phyloP scores from a whole-genome alignment of 2,329 filamentous ascomycete species.

The Nemania diffusa region DNA sequence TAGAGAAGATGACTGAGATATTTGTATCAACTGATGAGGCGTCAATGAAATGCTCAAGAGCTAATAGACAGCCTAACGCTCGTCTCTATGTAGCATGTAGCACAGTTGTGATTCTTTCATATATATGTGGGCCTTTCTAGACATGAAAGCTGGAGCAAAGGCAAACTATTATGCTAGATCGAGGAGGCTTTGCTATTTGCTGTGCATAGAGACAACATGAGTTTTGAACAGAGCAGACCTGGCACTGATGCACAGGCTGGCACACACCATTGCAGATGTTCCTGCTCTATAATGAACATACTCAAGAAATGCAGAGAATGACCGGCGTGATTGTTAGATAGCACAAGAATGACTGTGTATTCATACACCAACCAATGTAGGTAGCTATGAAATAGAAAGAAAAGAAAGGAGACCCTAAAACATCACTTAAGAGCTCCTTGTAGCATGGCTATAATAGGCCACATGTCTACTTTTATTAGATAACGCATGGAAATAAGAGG shows the following conservation, averaged over 20 bases:
- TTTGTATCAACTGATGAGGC: slow-evolving; percentile 37
- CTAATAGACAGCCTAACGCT: slow-evolving; percentile 37
- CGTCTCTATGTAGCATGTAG: slow-evolving; percentile 15
- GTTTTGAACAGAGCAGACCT: slow-evolving; percentile 18
- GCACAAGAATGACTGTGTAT: not conserved
- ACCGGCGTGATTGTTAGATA: not conserved
- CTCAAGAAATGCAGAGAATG: not conserved
- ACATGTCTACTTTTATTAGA: no score
- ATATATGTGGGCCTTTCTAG: slow-evolving; percentile 9
- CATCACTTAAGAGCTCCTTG: no score
- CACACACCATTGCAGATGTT: slow-evolving; percentile 15
- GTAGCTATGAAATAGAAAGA: not conserved
- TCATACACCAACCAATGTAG: not conserved
- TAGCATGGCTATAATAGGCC: no score
- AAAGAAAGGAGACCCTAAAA: no score
- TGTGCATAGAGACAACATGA: slow-evolving; percentile 1
- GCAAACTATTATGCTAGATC: not conserved
- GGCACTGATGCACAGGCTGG: slow-evolving; percentile 30
- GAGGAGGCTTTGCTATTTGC: slow-evolving; percentile 24
- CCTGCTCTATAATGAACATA: slow-evolving; percentile 1
- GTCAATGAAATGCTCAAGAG: slow-evolving; percentile 28
- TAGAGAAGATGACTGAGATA: slow-evolving; percentile 23
- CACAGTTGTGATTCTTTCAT: slow-evolving; percentile 38
- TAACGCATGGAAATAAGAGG: no score
- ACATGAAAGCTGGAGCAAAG: slow-evolving; percentile 23